A percentile compares a stretch with the other conserved stretches of the same genome.
These are phyloP conservation scores for Platanthera guangdongensis DNA, from an alignment of 106 monocot species.

Conservation along the genomic window DNA sequence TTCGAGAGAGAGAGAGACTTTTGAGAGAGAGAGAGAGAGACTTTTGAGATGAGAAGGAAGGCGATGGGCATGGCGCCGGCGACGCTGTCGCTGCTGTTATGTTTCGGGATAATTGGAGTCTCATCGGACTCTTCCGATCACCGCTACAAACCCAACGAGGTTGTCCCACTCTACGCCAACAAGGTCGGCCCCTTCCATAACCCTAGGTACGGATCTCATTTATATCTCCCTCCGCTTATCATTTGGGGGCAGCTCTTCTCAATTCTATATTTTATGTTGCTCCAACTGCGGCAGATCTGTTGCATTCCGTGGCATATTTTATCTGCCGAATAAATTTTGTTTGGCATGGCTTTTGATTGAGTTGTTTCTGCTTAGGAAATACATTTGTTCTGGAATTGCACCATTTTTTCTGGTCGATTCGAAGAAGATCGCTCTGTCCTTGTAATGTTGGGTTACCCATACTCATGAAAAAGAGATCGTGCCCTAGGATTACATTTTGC, in stretches of 20 bases:
- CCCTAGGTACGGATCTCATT: conserved; percentile 32
- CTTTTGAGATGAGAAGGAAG: not conserved
- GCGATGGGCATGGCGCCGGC: not conserved
- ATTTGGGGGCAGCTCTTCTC: not conserved
- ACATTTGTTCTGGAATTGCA: not conserved
- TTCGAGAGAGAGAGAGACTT: not conserved
- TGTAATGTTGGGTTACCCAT: not conserved
- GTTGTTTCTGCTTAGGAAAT: not conserved
- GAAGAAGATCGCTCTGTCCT: not conserved
- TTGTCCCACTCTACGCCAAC: conserved; percentile 59
- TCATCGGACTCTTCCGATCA: conserved; percentile 44
- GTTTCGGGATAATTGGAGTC: conserved; percentile 7
- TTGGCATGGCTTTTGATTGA: not conserved
- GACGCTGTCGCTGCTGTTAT: not conserved
- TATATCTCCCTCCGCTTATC: not conserved
- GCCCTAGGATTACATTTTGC: not conserved
- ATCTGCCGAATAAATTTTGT: not conserved
- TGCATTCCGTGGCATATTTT: not conserved
- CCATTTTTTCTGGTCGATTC: not conserved
- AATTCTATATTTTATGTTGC: not conserved
- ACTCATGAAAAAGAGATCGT: not conserved
- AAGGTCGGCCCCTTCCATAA: conserved; percentile 72
- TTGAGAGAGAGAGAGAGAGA: not conserved
- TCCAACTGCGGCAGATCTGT: not conserved
- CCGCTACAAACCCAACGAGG: conserved; percentile 41